phyloP scores from a whole-genome alignment of 2,329 filamentous ascomycete species.

The Colletotrichum tabaci region DNA sequence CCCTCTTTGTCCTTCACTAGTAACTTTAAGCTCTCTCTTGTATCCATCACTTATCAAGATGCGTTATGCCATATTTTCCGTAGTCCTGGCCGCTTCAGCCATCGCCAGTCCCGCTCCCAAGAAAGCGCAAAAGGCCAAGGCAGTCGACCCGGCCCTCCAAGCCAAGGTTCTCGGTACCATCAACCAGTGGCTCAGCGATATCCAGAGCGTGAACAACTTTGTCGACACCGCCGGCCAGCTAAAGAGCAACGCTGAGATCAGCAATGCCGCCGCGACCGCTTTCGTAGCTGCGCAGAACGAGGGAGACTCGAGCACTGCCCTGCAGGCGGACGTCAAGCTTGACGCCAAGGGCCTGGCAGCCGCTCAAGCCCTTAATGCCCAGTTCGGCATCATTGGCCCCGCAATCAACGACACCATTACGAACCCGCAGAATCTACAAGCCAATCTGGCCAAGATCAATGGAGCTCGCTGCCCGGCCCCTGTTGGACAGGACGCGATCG shows the following conservation, averaged over 20 bases:
- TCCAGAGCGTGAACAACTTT: background rate
- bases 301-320: background rate
- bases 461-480: constrained; percentile 3
- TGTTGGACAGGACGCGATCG: background rate
- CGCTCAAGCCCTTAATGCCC: background rate
- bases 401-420: background rate
- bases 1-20: background rate
- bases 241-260: background rate
- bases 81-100: background rate
- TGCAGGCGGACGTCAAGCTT: background rate
- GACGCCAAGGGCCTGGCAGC: background rate
- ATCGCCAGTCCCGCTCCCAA: background rate
- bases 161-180: background rate
- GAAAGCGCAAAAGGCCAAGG: background rate
- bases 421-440: constrained; percentile 2
- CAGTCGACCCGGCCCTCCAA: background rate
- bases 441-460: constrained; percentile 3
- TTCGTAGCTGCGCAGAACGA: constrained; percentile 1
- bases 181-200: constrained; percentile 3
- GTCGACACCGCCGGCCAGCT: constrained; percentile 3
- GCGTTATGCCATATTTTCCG: background rate
- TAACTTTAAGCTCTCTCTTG: background rate
- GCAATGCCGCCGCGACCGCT: background rate
- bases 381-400: constrained; percentile 4
- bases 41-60: background rate